A percentile compares a stretch with the other conserved stretches of the same genome.
These are phyloP conservation scores for Cyclospora cayetanensis DNA, from an alignment of 169 alveolate species.

Conservation along the genomic window DNA sequence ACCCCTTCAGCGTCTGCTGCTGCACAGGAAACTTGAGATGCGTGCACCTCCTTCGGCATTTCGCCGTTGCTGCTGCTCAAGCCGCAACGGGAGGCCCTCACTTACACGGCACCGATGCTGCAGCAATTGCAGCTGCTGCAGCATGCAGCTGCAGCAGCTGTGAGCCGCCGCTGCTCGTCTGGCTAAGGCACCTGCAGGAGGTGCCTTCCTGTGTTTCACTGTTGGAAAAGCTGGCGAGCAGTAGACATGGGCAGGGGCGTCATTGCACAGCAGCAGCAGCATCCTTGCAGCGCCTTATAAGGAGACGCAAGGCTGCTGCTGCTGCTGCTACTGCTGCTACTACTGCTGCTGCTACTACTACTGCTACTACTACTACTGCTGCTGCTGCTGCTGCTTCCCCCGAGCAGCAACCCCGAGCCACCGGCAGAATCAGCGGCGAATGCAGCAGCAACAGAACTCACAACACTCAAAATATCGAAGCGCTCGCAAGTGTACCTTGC, in stretches of 20 bases:
- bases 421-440: background rate
- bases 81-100: background rate
- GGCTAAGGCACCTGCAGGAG: background rate
- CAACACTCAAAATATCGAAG: no score
- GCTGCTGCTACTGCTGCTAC: no score
- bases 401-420: no score
- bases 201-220: background rate
- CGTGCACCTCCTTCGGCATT: no score
- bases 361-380: no score
- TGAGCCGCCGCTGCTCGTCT: background rate
- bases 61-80: background rate
- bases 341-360: no score
- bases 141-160: background rate
- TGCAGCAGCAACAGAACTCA: conserved; percentile 40
- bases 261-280: background rate
- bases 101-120: background rate
- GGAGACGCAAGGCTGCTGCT: no score
- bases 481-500: no score
- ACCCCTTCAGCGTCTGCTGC: no score
- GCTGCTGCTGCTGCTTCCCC: no score
- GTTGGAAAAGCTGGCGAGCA: background rate
- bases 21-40: background rate
- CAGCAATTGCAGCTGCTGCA: background rate
- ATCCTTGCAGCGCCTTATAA: no score
- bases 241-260: background rate